phyloP scores from a whole-genome alignment of 1,139 yeast species.

The Wickerhamomyces sp. region DNA sequence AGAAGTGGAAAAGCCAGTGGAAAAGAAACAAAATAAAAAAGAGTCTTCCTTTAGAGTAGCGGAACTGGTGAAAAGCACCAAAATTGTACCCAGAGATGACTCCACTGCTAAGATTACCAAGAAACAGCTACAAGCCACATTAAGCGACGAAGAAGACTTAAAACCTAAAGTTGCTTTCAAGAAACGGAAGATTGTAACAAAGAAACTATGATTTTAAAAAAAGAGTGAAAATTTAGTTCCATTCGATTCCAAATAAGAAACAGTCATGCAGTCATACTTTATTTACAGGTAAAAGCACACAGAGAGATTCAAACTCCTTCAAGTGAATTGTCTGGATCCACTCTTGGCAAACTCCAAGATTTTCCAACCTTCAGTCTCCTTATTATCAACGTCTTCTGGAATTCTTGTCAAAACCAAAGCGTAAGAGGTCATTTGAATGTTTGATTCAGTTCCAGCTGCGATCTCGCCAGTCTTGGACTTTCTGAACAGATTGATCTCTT shows the following conservation, averaged over 20 bases:
- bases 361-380: constrained; percentile 96
- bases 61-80: too few relatives aligned
- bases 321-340: constrained; percentile 85
- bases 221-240: background rate
- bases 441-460: constrained; percentile 95
- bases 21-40: too few relatives aligned
- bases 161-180: constrained; percentile 11
- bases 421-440: constrained; percentile 86
- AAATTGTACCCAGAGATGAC: too few relatives aligned
- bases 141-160: constrained; percentile 13
- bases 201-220: constrained; percentile 1
- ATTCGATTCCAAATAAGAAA: background rate
- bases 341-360: constrained; percentile 93
- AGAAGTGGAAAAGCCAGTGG: background rate
- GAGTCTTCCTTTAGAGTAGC: too few relatives aligned
- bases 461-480: constrained; percentile 89
- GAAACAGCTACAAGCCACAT: constrained; percentile 5
- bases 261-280: constrained; percentile 7
- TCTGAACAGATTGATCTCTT: constrained; percentile 87
- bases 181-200: constrained; percentile 12
- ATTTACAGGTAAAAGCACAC: constrained; percentile 5
- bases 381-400: constrained; percentile 87
- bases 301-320: too few relatives aligned
- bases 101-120: too few relatives aligned
- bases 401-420: constrained; percentile 94